A percentile compares a stretch with the other conserved stretches of the same genome.
These are phyloP conservation scores for Lachnellula suecica DNA, from an alignment of 2,329 filamentous ascomycete genomes.

Conservation along the genomic window DNA sequence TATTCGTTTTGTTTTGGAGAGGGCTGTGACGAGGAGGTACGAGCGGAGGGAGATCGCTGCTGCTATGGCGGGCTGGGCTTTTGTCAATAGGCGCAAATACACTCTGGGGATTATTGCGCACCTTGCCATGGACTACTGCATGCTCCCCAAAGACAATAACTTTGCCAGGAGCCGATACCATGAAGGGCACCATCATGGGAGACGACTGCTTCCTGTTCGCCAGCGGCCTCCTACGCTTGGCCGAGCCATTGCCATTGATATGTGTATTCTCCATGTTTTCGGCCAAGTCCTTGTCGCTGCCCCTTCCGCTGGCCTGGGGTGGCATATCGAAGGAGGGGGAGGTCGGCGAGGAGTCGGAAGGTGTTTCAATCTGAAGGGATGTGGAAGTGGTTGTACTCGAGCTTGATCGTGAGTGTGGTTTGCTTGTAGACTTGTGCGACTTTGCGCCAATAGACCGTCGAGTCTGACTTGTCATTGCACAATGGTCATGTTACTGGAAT, in stretches of 20 bases:
- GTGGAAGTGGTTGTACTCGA: constrained; percentile 25
- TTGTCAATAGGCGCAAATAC: constrained; percentile 5
- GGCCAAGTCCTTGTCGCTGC: constrained; percentile 9
- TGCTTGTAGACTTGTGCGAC: constrained; percentile 1
- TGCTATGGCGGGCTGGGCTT: constrained; percentile 76
- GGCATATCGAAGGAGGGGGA: constrained; percentile 21
- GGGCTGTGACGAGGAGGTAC: constrained; percentile 91
- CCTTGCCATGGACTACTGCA: constrained; percentile 96
- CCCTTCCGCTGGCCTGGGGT: constrained; percentile 11
- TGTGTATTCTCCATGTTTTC: constrained; percentile 15
- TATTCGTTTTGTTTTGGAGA: constrained; percentile 88
- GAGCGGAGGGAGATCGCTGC: constrained; percentile 93
- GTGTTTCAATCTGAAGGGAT: constrained; percentile 21
- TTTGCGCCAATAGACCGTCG: constrained; percentile 4
- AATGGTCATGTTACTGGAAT: background rate
- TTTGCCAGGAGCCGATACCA: constrained; percentile 97
- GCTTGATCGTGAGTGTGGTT: constrained; percentile 20
- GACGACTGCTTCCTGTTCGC: constrained; percentile 57
- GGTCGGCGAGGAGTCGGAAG: constrained; percentile 20
- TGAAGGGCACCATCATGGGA: constrained; percentile 83
- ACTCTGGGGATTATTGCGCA: constrained; percentile 38
- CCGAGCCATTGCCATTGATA: constrained; percentile 27
- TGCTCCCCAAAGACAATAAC: constrained; percentile 98
- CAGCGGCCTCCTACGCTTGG: constrained; percentile 10
- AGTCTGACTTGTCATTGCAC: constrained; percentile 5